Evolutionary conservation across 2,329 filamentous ascomycete genomes (phyloP), one percentile per base, ranked within the genome.

Genomic region (Scytalidium lignicola): DNA sequence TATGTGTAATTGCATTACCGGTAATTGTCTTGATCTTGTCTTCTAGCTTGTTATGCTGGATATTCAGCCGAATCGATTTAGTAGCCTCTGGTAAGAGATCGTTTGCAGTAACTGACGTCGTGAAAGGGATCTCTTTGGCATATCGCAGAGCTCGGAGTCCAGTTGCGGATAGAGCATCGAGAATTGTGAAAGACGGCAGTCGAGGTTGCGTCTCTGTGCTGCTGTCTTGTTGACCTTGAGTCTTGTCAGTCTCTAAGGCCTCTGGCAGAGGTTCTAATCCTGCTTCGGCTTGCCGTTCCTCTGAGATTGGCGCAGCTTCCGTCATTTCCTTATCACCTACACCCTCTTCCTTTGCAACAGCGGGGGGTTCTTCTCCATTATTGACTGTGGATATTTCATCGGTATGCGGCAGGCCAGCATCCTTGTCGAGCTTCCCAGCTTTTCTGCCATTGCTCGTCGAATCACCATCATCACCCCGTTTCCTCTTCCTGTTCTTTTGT

Each of bases 151-250:
- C 93, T 54, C 93, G 85, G 5, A 99, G 78, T 20, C 93, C 93
- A 2, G 91, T 96, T 1, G 93, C 93, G 9, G 93, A 99, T 4
- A 99, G 78, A 0, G 93, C 93, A 67, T 99, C 93, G 8, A 99
- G 80, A 37, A 99, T 92, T n/a, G 83, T 85, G 62, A 96, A 92
- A 69, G 51, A 62, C 62, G 64, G 7, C 32, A 9, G 32, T 37
- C 32, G 32, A 37, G 32, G 32, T 15, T 13, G n/a, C 37, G 23
- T 20, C 6, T 13, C 23, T 21, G 17, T 9, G 32, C 39, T 26
- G n/a, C 26, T 13, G 22, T 22, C 19, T 45, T 42, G 15, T 9
- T 32, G 18, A 17, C 22, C 22, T 43, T 43, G 9, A 5, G 8
- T 6, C 19, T 37, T 58, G 58, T 22, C 70, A 67, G 9, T 43